A percentile compares a stretch with the other conserved stretches of the same genome.
Conservation (phyloP, 208 protist species). For the Leishmania martiniquensis region DNA sequence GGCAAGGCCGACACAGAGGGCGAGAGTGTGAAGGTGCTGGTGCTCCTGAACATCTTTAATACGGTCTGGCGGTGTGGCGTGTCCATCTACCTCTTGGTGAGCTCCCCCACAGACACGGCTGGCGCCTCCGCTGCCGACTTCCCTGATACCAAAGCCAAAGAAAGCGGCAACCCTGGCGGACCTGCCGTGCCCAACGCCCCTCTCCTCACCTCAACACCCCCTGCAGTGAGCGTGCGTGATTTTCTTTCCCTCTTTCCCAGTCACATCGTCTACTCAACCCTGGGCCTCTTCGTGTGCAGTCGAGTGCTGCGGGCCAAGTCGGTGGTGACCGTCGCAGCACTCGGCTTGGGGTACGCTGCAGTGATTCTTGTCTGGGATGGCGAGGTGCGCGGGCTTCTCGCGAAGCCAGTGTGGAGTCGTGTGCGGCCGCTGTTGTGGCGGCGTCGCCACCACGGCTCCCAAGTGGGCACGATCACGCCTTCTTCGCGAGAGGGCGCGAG, state of each 20-base stretch:
- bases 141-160: background rate
- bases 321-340: slow-evolving; percentile 6
- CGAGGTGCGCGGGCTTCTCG: slow-evolving; percentile 34
- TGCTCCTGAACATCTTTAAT: slow-evolving; percentile 54
- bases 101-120: slow-evolving; percentile 3
- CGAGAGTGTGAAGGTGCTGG: slow-evolving; percentile 36
- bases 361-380: slow-evolving; percentile 33
- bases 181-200: background rate
- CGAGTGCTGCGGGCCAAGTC: slow-evolving; percentile 13
- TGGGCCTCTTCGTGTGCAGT: slow-evolving; percentile 27
- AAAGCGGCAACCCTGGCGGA: background rate
- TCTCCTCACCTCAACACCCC: background rate
- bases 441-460: background rate
- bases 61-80: slow-evolving; percentile 45
- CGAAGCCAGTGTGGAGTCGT: slow-evolving; percentile 12
- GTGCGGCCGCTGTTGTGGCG: slow-evolving; percentile 1
- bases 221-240: slow-evolving; percentile 1
- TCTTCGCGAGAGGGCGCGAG: background rate
- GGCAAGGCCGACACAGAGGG: slow-evolving; percentile 10
- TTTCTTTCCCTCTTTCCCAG: slow-evolving; percentile 17
- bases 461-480: background rate
- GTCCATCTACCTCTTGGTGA: slow-evolving; percentile 42
- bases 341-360: slow-evolving; percentile 28
- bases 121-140: background rate
- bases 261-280: slow-evolving; percentile 4